Percentiles rank a stretch among this genome's conserved stretches.
Conservation (phyloP, 768 basidiomycete species). For the Boletellus emodensis region DNA sequence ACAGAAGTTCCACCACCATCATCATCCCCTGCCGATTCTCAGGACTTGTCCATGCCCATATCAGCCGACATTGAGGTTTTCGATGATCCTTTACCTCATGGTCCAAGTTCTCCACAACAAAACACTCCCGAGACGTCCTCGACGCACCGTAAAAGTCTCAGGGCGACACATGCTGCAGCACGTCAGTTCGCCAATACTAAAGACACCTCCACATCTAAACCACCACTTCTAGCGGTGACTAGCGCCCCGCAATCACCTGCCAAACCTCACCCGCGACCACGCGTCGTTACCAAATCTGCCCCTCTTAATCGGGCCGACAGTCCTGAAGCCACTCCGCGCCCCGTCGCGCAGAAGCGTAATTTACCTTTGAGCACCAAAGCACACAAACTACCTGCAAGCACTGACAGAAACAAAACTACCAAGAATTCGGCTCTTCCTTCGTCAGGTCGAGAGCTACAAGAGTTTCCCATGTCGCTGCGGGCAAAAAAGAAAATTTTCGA, state of each 20-base stretch:
- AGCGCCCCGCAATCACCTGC: background rate
- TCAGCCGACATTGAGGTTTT: conserved; percentile 14
- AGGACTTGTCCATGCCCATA: conserved; percentile 20
- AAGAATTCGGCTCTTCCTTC: conserved; percentile 10
- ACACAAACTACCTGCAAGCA: background rate
- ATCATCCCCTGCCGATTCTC: conserved; percentile 22
- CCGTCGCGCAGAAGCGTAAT: background rate
- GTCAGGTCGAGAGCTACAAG: conserved; percentile 14
- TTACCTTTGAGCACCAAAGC: conserved; percentile 7
- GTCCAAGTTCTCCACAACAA: conserved; percentile 3
- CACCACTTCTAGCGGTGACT: background rate
- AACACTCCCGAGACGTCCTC: background rate
- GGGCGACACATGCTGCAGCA: background rate
- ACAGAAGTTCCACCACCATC: conserved; percentile 16
- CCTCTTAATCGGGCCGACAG: conserved; percentile 5
- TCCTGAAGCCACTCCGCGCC: conserved; percentile 18
- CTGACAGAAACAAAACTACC: background rate
- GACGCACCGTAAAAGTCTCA: conserved; percentile 5
- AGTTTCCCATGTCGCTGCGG: conserved; percentile 22
- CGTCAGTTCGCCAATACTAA: background rate
- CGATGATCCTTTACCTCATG: background rate
- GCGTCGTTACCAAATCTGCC: conserved; percentile 1
- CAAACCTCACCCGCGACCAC: conserved; percentile 15
- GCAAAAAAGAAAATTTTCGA: conserved; percentile 24
- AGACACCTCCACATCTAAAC: conserved; percentile 5